Conservation (phyloP, 768 basidiomycete genomes). For the Calocybe indica region DNA sequence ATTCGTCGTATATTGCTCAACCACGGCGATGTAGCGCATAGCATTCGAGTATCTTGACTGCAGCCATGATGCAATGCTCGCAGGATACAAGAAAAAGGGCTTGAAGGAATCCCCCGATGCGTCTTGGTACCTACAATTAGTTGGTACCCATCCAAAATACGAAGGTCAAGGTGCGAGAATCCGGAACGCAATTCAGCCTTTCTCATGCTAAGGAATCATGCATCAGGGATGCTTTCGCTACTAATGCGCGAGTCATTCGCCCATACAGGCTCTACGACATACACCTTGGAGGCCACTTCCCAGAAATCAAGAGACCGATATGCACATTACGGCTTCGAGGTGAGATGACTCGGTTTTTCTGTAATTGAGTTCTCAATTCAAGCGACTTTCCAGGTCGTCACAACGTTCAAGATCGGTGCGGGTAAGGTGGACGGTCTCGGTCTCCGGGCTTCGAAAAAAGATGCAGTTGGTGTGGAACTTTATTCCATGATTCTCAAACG, state of each 20-base stretch:
- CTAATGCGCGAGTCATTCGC: conserved; percentile 21
- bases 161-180: conserved; percentile 20
- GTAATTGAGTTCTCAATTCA: background rate
- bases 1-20: background rate
- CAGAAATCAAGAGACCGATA: conserved; percentile 22
- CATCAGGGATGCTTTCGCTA: conserved; percentile 20
- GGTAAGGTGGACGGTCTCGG: too few relatives aligned
- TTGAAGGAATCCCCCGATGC: conserved; percentile 13
- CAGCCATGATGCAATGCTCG: conserved; percentile 11
- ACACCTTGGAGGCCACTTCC: conserved; percentile 22
- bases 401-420: background rate
- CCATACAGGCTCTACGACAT: conserved; percentile 14
- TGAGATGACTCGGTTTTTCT: background rate
- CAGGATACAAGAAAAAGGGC: conserved; percentile 13
- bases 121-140: conserved; percentile 23
- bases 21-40: conserved; percentile 8
- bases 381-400: background rate
- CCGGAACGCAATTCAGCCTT: background rate
- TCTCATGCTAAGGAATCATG: background rate
- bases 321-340: conserved; percentile 24
- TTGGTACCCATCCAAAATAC: conserved; percentile 18
- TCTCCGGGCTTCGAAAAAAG: too few relatives aligned
- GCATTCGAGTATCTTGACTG: conserved; percentile 15
- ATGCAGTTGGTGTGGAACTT: too few relatives aligned
- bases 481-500: too few relatives aligned